A percentile compares a stretch with the other conserved stretches of the same genome.
These are phyloP conservation scores for Blastocystis sp. DNA, from an alignment of 352 stramenopile species.

Conservation along the genomic window DNA sequence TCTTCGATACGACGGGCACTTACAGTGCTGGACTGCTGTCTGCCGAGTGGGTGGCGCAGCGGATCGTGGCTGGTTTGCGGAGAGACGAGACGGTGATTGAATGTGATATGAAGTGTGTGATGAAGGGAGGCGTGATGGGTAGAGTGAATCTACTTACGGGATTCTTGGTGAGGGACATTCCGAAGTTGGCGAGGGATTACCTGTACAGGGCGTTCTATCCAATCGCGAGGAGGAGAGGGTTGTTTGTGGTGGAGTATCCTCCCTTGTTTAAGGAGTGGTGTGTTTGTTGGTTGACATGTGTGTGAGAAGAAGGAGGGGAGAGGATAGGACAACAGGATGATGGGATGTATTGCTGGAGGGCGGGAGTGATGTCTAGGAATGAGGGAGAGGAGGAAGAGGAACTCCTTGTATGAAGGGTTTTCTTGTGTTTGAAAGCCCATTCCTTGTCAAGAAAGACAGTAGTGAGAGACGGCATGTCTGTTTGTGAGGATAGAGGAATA, in stretches of 20 bases:
- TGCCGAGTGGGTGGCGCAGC: neutral
- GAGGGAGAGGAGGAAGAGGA: too few species aligned
- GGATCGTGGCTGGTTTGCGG: constrained; percentile 27
- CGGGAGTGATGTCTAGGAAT: too few species aligned
- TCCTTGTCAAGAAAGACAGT: too few species aligned
- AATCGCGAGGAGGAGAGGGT: constrained; percentile 24
- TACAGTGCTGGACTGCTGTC: constrained; percentile 1
- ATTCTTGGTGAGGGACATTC: constrained; percentile 15
- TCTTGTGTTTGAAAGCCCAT: too few species aligned
- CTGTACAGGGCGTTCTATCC: constrained; percentile 41
- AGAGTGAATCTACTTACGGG: neutral
- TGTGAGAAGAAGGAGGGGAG: neutral
- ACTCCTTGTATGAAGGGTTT: too few species aligned
- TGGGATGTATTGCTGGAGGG: too few species aligned
- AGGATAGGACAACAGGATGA: too few species aligned
- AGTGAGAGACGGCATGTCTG: too few species aligned
- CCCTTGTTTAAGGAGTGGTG: too few species aligned
- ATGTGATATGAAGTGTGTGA: neutral
- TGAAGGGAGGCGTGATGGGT: neutral
- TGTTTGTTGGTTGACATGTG: constrained; percentile 29
- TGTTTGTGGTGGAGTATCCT: constrained; percentile 56
- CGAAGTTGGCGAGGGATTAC: constrained; percentile 51
- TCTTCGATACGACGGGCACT: constrained; percentile 47
- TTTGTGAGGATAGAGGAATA: too few species aligned
- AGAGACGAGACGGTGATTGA: constrained; percentile 9